Percentiles rank a stretch among this genome's conserved stretches.
Conservation (phyloP, 2,329 filamentous ascomycete genomes). For the Taxawa tesnikishii region DNA sequence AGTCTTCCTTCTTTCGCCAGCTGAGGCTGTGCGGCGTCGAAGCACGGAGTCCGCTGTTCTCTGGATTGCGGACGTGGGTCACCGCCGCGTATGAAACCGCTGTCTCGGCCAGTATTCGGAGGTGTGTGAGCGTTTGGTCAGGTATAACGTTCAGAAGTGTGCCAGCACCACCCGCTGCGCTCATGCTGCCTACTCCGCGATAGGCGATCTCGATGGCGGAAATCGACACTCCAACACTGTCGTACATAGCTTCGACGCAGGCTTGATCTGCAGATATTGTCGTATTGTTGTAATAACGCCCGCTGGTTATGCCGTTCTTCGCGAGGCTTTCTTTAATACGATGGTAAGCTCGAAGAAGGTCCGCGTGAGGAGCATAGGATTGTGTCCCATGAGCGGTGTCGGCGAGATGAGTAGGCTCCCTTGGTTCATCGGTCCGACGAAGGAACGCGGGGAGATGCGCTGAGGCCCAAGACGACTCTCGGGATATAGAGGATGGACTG, state of each 20-base stretch:
- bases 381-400: constrained; percentile 1
- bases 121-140: constrained; percentile 70
- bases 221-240: constrained; percentile 51
- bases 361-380: constrained; percentile 6
- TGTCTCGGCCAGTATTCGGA: constrained; percentile 81
- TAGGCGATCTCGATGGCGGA: constrained; percentile 85
- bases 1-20: constrained; percentile 14
- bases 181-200: constrained; percentile 60
- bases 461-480: too few relatives aligned
- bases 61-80: constrained; percentile 2
- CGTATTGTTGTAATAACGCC: background rate
- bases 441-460: too few relatives aligned
- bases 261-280: background rate
- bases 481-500: too few relatives aligned
- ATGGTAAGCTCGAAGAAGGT: constrained; percentile 41
- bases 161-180: constrained; percentile 52
- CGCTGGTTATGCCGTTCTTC: constrained; percentile 2
- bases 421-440: too few relatives aligned
- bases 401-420: constrained; percentile 2
- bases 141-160: constrained; percentile 76
- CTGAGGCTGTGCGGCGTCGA: constrained; percentile 1
- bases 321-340: constrained; percentile 36
- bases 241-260: constrained; percentile 3
- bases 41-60: background rate
- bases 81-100: constrained; percentile 33